Conservation (phyloP, 805 yeast genomes). For the Metschnikowia rubicola region DNA sequence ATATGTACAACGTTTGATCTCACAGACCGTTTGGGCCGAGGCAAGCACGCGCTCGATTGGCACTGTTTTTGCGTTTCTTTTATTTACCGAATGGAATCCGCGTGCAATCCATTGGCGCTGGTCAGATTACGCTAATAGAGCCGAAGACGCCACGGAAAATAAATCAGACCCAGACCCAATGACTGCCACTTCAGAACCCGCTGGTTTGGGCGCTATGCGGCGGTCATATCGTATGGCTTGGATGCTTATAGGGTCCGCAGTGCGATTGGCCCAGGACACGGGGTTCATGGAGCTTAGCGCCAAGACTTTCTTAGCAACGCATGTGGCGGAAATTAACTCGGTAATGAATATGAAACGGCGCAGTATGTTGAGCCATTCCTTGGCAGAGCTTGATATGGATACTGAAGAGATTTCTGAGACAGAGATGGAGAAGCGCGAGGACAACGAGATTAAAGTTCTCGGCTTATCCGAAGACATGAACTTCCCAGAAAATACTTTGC, state of each 20-base stretch:
- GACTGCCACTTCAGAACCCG: constrained; percentile 35
- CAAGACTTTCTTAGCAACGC: constrained; percentile 77
- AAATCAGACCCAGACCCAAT: constrained; percentile 5
- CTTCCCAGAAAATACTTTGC: constrained; percentile 28
- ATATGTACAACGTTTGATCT: constrained; percentile 73
- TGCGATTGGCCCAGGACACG: constrained; percentile 82
- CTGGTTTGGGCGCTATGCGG: constrained; percentile 82
- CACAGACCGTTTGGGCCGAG: constrained; percentile 92
- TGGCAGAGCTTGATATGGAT: constrained; percentile 62
- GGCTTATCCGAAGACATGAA: constrained; percentile 21
- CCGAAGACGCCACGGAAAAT: constrained; percentile 36
- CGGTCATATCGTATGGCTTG: constrained; percentile 88
- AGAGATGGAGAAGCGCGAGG: constrained; percentile 27
- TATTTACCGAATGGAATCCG: constrained; percentile 95
- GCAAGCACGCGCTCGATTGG: constrained; percentile 85
- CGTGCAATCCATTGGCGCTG: constrained; percentile 88
- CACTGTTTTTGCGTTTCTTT: constrained; percentile 75
- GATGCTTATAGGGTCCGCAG: constrained; percentile 88
- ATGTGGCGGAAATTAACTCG: constrained; percentile 75
- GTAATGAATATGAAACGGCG: constrained; percentile 79
- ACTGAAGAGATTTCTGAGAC: constrained; percentile 39
- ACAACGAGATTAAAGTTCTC: constrained; percentile 26
- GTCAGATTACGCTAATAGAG: constrained; percentile 74
- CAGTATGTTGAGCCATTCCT: constrained; percentile 70
- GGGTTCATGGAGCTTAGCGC: constrained; percentile 73